phyloP scores from a whole-genome alignment of 1,139 yeast species.

The Diutina mesorugosa region DNA sequence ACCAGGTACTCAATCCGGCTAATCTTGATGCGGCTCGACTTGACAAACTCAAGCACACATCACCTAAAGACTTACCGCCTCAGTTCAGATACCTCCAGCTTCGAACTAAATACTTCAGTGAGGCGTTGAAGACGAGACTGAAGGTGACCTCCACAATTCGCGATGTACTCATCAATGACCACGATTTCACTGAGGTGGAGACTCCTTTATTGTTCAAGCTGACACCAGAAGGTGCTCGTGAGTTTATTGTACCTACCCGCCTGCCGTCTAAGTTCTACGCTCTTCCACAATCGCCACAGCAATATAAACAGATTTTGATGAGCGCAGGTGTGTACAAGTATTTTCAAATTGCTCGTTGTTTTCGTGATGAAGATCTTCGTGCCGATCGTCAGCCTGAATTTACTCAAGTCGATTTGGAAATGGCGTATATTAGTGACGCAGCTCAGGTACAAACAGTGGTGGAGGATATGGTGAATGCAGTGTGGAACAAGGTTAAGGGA shows the following conservation, averaged over 20 bases:
- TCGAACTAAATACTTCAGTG: constrained; percentile 48
- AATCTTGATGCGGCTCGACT: constrained; percentile 60
- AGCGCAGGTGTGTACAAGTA: constrained; percentile 83
- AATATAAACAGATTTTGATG: constrained; percentile 87
- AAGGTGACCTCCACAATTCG: constrained; percentile 46
- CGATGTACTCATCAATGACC: constrained; percentile 25
- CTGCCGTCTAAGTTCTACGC: constrained; percentile 59
- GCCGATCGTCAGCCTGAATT: constrained; percentile 96
- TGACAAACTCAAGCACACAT: constrained; percentile 38
- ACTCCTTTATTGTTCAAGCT: constrained; percentile 90
- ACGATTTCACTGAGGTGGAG: constrained; percentile 69
- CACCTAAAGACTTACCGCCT: constrained; percentile 52
- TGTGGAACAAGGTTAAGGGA: constrained; percentile 39
- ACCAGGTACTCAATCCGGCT: constrained; percentile 54
- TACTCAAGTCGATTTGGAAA: constrained; percentile 89
- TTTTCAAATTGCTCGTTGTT: constrained; percentile 87
- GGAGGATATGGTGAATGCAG: constrained; percentile 37
- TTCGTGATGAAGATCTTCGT: constrained; percentile 89
- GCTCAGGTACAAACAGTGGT: constrained; percentile 58
- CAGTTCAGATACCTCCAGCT: constrained; percentile 73
- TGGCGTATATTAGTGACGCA: constrained; percentile 63
- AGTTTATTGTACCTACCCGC: constrained; percentile 87
- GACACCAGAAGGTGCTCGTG: constrained; percentile 97
- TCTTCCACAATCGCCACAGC: constrained; percentile 95
- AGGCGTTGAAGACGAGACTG: constrained; percentile 49